Evolutionary conservation across 345 rosid genomes (phyloP), one percentile per base, ranked within the genome.

Genomic region (Microcos paniculata): DNA sequence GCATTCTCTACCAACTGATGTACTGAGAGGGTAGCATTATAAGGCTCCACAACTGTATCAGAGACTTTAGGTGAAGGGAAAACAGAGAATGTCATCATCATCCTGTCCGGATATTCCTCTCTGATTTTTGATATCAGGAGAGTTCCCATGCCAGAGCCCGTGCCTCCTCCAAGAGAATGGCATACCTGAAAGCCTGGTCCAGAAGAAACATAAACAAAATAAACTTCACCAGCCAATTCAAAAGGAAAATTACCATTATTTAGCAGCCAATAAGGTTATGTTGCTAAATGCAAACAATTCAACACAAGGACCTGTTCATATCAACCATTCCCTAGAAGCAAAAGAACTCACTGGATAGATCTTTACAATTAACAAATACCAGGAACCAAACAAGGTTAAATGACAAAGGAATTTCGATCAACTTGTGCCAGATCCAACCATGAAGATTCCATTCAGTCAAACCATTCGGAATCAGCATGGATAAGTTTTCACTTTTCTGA

Each of bases 81-180:
- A 78, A 94, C 98, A 24, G 98, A 94, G 96, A 94, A 94, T 9
- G 98, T 92, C 52, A 94, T 88, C 98, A 94, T 90, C 98, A 94
- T 94, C 78, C 98, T 86, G 84, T 94, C 98, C 28, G 98, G 98
- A 59, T 94, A 94, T 76, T 94, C 98, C 89, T 94, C 98, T 75
- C 98, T 90, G 79, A 94, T 91, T 86, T 94, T 94, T 30, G 97
- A 94, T 74, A 94, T 94, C 84, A 94, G 76, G 4, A 94, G 90
- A 2, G 98, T 94, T 82, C 98, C 98, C 98, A 94, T 92, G 52
- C 98, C 98, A 38, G 98, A 94, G 24, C 98, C 98, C 21, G 98
- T 94, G 65, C 98, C 98, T 73, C 98, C 98, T 85, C 98, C 97
- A 40, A 94, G 96, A 0, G 98, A 94, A 79, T 94, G 98, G 78